phyloP scores from a whole-genome alignment of 1,139 yeast genomes.

The Blastobotrys arbuscula region DNA sequence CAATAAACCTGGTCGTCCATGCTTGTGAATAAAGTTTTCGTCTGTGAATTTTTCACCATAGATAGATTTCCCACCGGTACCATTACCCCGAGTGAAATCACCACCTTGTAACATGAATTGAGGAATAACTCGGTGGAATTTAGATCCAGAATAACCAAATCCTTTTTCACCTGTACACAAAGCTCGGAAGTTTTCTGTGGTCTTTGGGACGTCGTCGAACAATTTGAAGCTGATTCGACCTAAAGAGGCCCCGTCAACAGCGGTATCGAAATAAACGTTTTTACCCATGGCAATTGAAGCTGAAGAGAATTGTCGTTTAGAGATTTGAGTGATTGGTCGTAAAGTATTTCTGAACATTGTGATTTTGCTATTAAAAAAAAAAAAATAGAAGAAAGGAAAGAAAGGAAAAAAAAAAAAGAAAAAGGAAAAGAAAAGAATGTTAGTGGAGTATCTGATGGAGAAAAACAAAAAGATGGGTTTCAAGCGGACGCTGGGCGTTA shows the following conservation, averaged over 20 bases:
- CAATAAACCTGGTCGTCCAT: conserved; percentile 88
- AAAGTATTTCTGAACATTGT: conserved; percentile 3
- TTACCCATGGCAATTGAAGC: conserved; percentile 31
- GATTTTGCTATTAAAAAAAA: neutral
- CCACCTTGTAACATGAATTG: conserved; percentile 99
- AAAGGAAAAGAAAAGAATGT: too few species aligned
- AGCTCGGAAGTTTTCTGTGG: conserved; percentile 97
- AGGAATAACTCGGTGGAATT: conserved; percentile 98
- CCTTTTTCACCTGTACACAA: conserved; percentile 97
- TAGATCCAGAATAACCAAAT: conserved; percentile 83
- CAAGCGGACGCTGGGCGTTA: too few species aligned
- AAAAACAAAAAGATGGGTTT: too few species aligned
- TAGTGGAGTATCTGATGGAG: too few species aligned
- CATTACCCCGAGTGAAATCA: conserved; percentile 69
- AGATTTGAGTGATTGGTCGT: conserved; percentile 3
- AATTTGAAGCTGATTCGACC: conserved; percentile 80
- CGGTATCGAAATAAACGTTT: conserved; percentile 70
- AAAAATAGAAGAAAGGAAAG: neutral
- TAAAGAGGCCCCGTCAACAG: conserved; percentile 55
- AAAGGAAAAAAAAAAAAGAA: neutral
- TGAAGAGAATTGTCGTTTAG: conserved; percentile 13
- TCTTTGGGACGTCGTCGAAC: conserved; percentile 95
- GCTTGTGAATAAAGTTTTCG: conserved; percentile 84
- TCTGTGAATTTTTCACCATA: conserved; percentile 94
- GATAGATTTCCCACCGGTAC: conserved; percentile 98